A percentile compares a stretch with the other conserved stretches of the same genome.
Evolutionary conservation across 2,329 filamentous ascomycete genomes (phyloP).

Genomic region (Ilyonectria mors-panacis): DNA sequence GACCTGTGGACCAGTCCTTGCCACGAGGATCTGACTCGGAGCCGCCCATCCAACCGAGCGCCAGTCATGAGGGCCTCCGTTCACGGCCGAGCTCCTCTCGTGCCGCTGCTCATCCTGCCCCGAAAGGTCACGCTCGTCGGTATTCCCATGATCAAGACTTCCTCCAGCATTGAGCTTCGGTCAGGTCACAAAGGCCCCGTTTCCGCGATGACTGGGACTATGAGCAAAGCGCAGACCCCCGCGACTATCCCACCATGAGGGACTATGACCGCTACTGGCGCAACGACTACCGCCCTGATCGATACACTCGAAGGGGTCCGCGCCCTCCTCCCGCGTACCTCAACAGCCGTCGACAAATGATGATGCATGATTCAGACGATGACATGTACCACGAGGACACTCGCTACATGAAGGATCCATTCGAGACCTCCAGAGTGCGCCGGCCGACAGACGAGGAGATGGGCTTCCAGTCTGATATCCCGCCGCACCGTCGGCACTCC

Average conservation of each 20-base stretch:
- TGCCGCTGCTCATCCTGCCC: slow-evolving; percentile 31
- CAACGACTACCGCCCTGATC: slow-evolving; percentile 39
- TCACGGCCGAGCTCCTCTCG: slow-evolving; percentile 42
- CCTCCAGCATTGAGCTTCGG: slow-evolving; percentile 40
- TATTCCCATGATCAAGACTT: slow-evolving; percentile 43
- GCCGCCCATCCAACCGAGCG: slow-evolving; percentile 37
- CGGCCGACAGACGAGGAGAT: slow-evolving; percentile 45
- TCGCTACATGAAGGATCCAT: slow-evolving; percentile 35
- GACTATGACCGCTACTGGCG: slow-evolving; percentile 49
- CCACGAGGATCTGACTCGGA: slow-evolving; percentile 38
- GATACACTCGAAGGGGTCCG: slow-evolving; percentile 42
- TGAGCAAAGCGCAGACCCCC: slow-evolving; percentile 33
- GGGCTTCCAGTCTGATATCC: slow-evolving; percentile 30
- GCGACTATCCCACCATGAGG: slow-evolving; percentile 38
- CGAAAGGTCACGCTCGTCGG: slow-evolving; percentile 29
- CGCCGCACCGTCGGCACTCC: slow-evolving; percentile 30
- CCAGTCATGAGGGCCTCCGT: slow-evolving; percentile 39
- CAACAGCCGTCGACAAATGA: slow-evolving; percentile 38
- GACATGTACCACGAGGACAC: slow-evolving; percentile 41
- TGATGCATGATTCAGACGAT: slow-evolving; percentile 45
- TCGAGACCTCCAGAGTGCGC: slow-evolving; percentile 33
- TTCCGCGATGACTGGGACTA: slow-evolving; percentile 46
- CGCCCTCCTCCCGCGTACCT: slow-evolving; percentile 46
- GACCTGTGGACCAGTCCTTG: slow-evolving; percentile 25
- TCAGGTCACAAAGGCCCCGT: slow-evolving; percentile 41